Evolutionary conservation across 2,329 filamentous ascomycete species (phyloP), one percentile per base, ranked within the genome.

Genomic region (Huntiella abstrusa): DNA sequence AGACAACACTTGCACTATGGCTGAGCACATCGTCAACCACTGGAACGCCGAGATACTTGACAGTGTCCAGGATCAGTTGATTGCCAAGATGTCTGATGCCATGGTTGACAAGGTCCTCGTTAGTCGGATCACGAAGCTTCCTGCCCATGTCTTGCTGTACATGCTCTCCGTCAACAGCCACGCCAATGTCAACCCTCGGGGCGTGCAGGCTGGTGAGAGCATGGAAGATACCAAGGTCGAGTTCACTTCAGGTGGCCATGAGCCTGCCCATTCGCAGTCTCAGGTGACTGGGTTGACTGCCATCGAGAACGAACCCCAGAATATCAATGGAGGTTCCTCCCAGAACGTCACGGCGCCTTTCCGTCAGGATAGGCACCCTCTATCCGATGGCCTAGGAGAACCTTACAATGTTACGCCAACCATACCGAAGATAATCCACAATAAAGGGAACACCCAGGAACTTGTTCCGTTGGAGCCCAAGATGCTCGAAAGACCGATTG

Each of bases 41-140:
- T 0, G 47, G 17, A 42, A 45, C 13, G 11, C 45, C 4, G 3
- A 36, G 11, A 37, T 75, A 19, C 55, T 75, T 5, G 51, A 57
- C 41, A 69, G 65, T 44, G 65, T 63, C 11, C 70, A 69, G 51
- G 57, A 67, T 28, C 48, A 52, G 1, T 73, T 76, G 45, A 61
- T 75, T 2, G 71, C 75, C 53, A 64, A 60, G 46, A 69, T 65
- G n/a, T 45, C 45, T n/a, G 13, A 4, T 4, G 46, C 51, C 0
- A 74, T 75, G 47, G 60, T 75, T 2, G 71, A 75, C 53, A 64
- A 61, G 45, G 69, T 65, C 3, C 54, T 76, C n/a, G 65, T 67
- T 13, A 60, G 57, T 45, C 67, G 72, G 0, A 59, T 76, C 3
- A 61, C 62, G 39, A 71, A 68, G 2, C 75, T 76, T 43, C 64